Conservation (phyloP, 371 early-diverging fungal species). For the Dinochytrium kinnereticum region DNA sequence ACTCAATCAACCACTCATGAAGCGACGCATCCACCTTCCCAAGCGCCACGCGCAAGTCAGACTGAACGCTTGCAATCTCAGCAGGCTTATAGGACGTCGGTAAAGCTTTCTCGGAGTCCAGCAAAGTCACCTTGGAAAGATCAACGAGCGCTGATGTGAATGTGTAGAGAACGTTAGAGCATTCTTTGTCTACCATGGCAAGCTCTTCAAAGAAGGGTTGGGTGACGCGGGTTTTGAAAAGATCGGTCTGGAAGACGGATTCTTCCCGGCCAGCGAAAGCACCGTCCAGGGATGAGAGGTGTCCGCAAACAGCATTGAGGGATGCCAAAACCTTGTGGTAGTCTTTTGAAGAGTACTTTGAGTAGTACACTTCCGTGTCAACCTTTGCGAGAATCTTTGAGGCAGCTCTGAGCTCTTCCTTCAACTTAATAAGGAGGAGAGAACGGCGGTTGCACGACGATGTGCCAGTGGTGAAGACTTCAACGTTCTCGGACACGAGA, state of each 20-base stretch:
- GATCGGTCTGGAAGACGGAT: neutral
- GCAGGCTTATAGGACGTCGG: neutral
- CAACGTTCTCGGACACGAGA: conserved; percentile 1
- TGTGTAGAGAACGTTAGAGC: neutral
- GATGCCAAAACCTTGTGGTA: conserved; percentile 5
- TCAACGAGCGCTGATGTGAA: neutral
- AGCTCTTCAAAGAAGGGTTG: neutral
- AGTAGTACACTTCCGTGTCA: conserved; percentile 26
- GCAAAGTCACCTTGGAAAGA: neutral
- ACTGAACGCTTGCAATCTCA: neutral
- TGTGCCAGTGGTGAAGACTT: neutral
- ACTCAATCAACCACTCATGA: conserved; percentile 5
- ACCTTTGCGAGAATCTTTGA: conserved; percentile 13
- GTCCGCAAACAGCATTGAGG: conserved; percentile 7
- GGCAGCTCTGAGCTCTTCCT: neutral
- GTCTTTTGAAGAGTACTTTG: conserved; percentile 17
- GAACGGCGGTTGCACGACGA: neutral
- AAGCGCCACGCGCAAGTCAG: neutral
- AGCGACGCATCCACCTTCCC: neutral
- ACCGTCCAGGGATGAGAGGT: conserved; percentile 29
- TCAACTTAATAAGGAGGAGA: conserved; percentile 13
- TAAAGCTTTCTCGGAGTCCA: neutral
- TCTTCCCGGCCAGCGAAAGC: conserved; percentile 14
- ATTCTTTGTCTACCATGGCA: neutral
- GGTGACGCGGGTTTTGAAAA: neutral